Evolutionary conservation across 1,284 basidiomycete genomes (phyloP).

Genomic region (Boletus sp.): DNA sequence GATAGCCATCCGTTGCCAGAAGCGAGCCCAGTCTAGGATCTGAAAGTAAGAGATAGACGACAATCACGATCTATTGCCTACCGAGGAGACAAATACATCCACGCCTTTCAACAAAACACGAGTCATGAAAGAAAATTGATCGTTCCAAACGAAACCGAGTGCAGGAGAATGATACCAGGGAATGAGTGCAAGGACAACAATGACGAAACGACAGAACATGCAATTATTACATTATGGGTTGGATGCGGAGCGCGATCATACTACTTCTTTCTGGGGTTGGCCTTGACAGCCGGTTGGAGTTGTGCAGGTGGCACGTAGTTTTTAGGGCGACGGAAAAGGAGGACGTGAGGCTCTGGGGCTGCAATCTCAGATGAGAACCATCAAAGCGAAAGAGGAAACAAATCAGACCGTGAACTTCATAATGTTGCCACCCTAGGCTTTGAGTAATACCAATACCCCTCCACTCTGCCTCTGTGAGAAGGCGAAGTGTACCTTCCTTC

Average conservation of each 20-base stretch:
- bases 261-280: slow-evolving; percentile 40
- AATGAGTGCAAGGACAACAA: slow-evolving; percentile 24
- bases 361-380: slow-evolving; percentile 13
- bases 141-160: slow-evolving; percentile 11
- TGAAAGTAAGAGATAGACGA: slow-evolving; percentile 8
- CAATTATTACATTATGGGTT: slow-evolving; percentile 19
- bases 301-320: slow-evolving; percentile 54
- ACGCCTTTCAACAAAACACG: slow-evolving; percentile 11
- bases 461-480: slow-evolving; percentile 88
- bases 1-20: too few species aligned
- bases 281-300: slow-evolving; percentile 30
- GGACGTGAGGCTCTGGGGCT: slow-evolving; percentile 86
- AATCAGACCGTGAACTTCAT: slow-evolving; percentile 87
- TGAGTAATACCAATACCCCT: slow-evolving; percentile 94
- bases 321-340: slow-evolving; percentile 73
- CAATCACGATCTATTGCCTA: slow-evolving; percentile 13
- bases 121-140: slow-evolving; percentile 6
- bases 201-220: slow-evolving; percentile 24
- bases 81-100: slow-evolving; percentile 9
- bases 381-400: not conserved
- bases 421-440: slow-evolving; percentile 95
- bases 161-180: slow-evolving; percentile 12
- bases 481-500: slow-evolving; percentile 79
- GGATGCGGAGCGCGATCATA: slow-evolving; percentile 1
- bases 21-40: slow-evolving; percentile 3